phyloP scores from a whole-genome alignment of 306 rosid genomes.

The Cucurbita moschata region DNA sequence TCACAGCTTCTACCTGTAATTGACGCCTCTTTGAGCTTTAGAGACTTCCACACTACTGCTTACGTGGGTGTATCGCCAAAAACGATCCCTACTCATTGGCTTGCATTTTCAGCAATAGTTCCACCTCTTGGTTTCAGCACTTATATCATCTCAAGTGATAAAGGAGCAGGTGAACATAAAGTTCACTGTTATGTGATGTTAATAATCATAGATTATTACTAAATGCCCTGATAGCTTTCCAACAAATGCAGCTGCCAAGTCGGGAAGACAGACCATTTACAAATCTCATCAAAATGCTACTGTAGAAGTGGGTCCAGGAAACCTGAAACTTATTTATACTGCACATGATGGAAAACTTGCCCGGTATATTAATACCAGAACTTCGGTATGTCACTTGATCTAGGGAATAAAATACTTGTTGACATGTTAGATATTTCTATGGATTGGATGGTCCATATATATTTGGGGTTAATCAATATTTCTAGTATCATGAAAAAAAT shows the following conservation, averaged over 20 bases:
- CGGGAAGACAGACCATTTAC: constrained; percentile 5
- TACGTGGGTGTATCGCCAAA: constrained; percentile 48
- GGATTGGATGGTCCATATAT: neutral
- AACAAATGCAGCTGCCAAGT: constrained; percentile 13
- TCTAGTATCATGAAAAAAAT: no score
- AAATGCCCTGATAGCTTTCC: neutral
- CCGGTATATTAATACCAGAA: constrained; percentile 19
- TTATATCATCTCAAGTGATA: constrained; percentile 41
- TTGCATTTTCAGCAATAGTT: constrained; percentile 56
- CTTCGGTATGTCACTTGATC: constrained; percentile 12
- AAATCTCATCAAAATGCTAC: constrained; percentile 9
- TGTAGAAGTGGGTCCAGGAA: constrained; percentile 23
- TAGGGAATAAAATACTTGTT: neutral
- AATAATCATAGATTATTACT: neutral
- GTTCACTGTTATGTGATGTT: neutral
- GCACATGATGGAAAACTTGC: constrained; percentile 20
- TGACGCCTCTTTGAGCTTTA: constrained; percentile 25
- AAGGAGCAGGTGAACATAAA: constrained; percentile 10
- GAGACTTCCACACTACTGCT: constrained; percentile 37
- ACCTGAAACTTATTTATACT: constrained; percentile 22
- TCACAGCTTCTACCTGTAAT: constrained; percentile 62
- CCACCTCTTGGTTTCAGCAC: constrained; percentile 89
- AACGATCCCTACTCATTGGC: constrained; percentile 52
- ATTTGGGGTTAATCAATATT: neutral
- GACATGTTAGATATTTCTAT: neutral